Conservation (phyloP, 805 yeast species). For the Yarrowia hollandica region DNA sequence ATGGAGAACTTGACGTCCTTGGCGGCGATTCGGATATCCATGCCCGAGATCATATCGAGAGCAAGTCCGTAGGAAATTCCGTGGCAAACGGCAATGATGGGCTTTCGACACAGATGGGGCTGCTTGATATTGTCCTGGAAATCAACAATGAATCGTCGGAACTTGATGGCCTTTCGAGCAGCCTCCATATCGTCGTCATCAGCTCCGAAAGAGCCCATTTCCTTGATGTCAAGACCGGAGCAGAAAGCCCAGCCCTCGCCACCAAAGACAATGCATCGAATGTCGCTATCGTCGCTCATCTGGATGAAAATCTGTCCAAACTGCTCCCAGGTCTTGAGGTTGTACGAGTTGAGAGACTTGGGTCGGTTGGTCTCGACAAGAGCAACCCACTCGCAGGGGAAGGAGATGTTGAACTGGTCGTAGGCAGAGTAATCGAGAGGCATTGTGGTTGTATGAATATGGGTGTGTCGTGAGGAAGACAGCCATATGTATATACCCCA, state of each 20-base stretch:
- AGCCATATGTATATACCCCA: not conserved
- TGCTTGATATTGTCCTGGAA: conserved; percentile 58
- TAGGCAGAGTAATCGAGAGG: conserved; percentile 32
- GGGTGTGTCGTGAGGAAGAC: not conserved
- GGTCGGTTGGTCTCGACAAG: conserved; percentile 67
- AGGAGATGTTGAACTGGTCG: conserved; percentile 40
- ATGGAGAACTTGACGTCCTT: conserved; percentile 56
- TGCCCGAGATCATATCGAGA: conserved; percentile 61
- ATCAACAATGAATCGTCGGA: conserved; percentile 48
- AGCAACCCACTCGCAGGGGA: conserved; percentile 50
- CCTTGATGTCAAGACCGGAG: conserved; percentile 62
- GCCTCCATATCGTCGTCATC: conserved; percentile 35
- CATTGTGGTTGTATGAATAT: not conserved
- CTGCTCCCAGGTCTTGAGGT: conserved; percentile 57
- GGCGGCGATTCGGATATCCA: conserved; percentile 58
- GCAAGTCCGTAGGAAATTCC: conserved; percentile 69
- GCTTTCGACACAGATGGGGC: conserved; percentile 40
- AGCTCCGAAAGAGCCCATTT: conserved; percentile 33
- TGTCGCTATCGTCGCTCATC: conserved; percentile 48
- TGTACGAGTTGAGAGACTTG: conserved; percentile 57
- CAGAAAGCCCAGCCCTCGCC: conserved; percentile 59
- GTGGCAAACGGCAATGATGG: conserved; percentile 67
- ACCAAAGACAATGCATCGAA: conserved; percentile 58
- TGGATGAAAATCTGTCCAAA: conserved; percentile 50
- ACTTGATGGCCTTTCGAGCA: conserved; percentile 39